Evolutionary conservation across 257 asterid species (phyloP).

Genomic region (Solanum clarkiae): DNA sequence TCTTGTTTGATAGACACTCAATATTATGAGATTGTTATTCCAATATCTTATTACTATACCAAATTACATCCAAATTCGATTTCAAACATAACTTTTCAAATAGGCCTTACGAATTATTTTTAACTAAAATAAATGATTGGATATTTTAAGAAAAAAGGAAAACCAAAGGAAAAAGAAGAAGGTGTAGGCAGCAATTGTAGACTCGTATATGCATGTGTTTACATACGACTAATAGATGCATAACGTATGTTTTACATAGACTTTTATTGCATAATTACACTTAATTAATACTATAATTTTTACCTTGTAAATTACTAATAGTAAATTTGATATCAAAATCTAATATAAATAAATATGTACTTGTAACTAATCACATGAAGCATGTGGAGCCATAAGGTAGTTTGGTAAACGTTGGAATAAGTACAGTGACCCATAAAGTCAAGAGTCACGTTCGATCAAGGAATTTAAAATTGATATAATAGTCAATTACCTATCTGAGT

Average conservation of each 20-base stretch:
- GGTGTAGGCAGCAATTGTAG: neutral
- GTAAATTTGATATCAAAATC: neutral
- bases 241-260: neutral
- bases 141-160: neutral
- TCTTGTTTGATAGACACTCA: no score
- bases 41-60: neutral
- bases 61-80: neutral
- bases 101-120: neutral
- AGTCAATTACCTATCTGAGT: neutral
- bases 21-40: no score
- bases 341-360: neutral
- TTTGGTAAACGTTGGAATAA: neutral
- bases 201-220: no score
- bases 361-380: neutral
- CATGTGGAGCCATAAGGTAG: neutral
- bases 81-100: no score
- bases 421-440: neutral
- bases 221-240: neutral
- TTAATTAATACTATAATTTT: neutral
- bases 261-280: neutral
- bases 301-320: neutral
- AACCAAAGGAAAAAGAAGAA: neutral
- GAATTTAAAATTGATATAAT: no score
- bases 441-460: neutral
- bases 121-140: neutral